Base-by-base conservation (phyloP, 2,329 filamentous ascomycete genomes). In the Leptographium wingfieldii region DNA sequence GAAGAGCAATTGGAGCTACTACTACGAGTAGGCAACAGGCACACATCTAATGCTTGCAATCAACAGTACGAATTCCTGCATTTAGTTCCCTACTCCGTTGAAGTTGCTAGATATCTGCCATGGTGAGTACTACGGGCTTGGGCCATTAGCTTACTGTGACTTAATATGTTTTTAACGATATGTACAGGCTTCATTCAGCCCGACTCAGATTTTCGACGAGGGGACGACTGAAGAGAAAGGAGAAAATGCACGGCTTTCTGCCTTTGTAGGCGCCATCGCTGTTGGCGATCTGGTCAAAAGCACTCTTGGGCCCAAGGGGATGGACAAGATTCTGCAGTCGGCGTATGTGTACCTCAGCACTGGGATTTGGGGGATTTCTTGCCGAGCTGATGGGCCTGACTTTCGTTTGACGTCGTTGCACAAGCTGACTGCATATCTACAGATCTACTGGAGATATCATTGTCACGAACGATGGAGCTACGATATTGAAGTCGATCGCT, bases 391-490 rank as follows among this genome's bases (percentile, higher is more conserved):
- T 11, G 27, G 12, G 11, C 38, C 27, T 22, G 7, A 2, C 11
- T 51, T 3, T 19, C 27, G 14, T 25, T 31, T 25, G 12, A 14
- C 55, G 57, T 48, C 59, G 19, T 19, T 52, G 9, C 19, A 38
- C 16, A 38, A 10, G 12, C 29, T 51, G 38, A 52, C 56, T 12
- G 3, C 38, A 12, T 7, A 27, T 35, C 6, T 63, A 61, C 71
- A 92, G 90, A 59, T 97, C 92, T 56, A 97, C 94, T 49, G 90
- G 90, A 69, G 90, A 97, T 69, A 96, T 97, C 69, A 89, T 97
- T 84, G 94, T 99, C 64, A 99, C 94, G 62, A 99, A 99, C 75
- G 94, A 99, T 76, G 94, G 94, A 71, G 94, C 94, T 64, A 99
- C 94, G 29, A 99, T 99, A 67, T 83, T 99, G 65, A 99, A 99